Evolutionary conservation across 1,284 basidiomycete species (phyloP).

Genomic region (Ganoderma boninense): DNA sequence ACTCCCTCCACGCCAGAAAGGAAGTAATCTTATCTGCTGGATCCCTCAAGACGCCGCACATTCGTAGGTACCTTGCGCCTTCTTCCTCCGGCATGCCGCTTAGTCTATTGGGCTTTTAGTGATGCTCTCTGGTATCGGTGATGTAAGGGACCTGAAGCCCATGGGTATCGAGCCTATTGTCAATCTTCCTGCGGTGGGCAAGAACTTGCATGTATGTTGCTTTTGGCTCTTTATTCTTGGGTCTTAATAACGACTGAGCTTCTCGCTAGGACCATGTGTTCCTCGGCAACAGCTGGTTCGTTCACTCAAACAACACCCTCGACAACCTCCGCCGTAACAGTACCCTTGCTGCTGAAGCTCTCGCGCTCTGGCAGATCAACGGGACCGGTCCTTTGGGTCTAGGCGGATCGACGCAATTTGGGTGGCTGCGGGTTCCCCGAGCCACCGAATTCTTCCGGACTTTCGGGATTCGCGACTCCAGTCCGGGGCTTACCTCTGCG

Average conservation of each 20-base stretch:
- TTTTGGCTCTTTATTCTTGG: not conserved
- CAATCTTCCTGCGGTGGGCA: conserved; percentile 47
- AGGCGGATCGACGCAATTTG: conserved; percentile 7
- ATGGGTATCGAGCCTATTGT: conserved; percentile 43
- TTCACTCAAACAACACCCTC: conserved; percentile 32
- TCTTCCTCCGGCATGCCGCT: not conserved
- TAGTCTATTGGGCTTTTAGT: not conserved
- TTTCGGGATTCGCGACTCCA: conserved; percentile 21
- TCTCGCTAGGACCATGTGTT: conserved; percentile 39
- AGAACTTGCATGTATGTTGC: conserved; percentile 43
- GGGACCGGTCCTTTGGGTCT: conserved; percentile 14
- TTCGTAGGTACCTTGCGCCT: conserved; percentile 38
- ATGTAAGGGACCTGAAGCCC: conserved; percentile 38
- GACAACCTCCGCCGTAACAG: conserved; percentile 28
- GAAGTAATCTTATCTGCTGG: conserved; percentile 44
- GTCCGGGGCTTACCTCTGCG: conserved; percentile 26
- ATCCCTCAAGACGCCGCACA: conserved; percentile 47
- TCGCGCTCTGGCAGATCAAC: conserved; percentile 26
- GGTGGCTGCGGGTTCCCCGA: conserved; percentile 20
- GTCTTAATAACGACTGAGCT: not conserved
- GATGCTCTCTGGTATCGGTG: conserved; percentile 52
- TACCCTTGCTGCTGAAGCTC: conserved; percentile 19
- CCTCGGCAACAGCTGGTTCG: conserved; percentile 25
- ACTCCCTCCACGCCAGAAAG: conserved; percentile 30
- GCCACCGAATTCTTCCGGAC: conserved; percentile 8